phyloP scores from a whole-genome alignment of 148 eudicot species.

The Euryodendron excelsum region DNA sequence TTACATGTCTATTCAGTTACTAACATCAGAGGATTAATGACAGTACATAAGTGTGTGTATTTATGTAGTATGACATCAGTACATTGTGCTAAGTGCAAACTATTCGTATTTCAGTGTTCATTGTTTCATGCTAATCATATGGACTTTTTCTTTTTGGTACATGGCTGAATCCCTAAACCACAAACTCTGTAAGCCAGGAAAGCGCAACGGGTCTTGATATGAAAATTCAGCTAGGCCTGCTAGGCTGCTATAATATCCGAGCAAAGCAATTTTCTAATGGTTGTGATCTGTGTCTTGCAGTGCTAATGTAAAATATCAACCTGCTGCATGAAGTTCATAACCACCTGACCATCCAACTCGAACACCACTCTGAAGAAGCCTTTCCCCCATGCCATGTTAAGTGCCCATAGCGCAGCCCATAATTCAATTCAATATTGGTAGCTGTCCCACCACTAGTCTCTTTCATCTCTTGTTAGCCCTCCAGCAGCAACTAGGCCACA shows the following conservation, averaged over 20 bases:
- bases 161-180: background rate
- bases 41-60: background rate
- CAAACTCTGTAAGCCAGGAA: background rate
- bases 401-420: too few species aligned
- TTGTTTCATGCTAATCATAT: background rate
- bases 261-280: background rate
- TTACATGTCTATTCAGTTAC: background rate
- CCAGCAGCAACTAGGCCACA: too few species aligned
- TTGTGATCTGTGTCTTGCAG: too few species aligned
- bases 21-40: background rate
- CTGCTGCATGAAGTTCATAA: too few species aligned
- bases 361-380: too few species aligned
- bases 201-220: background rate
- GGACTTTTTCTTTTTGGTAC: background rate
- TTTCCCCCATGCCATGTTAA: too few species aligned
- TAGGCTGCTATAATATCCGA: background rate
- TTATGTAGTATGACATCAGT: background rate
- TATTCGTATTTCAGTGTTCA: background rate
- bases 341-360: too few species aligned
- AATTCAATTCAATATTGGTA: too few species aligned
- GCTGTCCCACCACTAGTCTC: too few species aligned
- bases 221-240: background rate
- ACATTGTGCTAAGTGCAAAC: background rate
- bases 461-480: too few species aligned
- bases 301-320: too few species aligned